Evolutionary conservation across 2,329 filamentous ascomycete genomes (phyloP), one percentile per base, ranked within the genome.

Genomic region (Trichoderma sp.): DNA sequence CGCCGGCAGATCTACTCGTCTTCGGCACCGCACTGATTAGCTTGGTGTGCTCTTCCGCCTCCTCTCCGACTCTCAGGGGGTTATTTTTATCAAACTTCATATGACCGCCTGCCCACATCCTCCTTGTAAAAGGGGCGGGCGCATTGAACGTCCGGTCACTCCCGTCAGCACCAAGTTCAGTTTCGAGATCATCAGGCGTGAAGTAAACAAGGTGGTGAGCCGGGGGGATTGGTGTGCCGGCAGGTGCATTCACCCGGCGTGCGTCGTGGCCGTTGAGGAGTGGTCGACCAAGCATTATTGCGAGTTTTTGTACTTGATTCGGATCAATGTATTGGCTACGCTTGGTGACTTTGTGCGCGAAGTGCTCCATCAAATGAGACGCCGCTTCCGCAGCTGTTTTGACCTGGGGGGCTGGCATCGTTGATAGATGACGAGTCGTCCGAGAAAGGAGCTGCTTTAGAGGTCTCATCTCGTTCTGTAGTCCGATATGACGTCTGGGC

Each of bases 81-180:
- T 66, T 22, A 22, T 72, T 32, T 13, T 45, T 66, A 5, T 63
- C 50, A 53, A 63, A 68, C 15, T 75, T 74, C 76, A 90, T 85
- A 67, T 81, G 79, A 0, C 89, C 89, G 1, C 88, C 88, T 0
- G 88, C 88, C 89, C 89, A 90, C 88, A 90, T 90, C 13, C 88
- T 81, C 34, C 88, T 77, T 2, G 86, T 88, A 67, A 89, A 90
- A 0, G 87, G 87, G 3, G 77, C 69, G 0, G 85, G 81, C 0
- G 87, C 84, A 71, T 89, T 90, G 74, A 87, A 90, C 0, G 84
- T 84, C 1, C 74, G 77, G 76, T 90, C 88, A 0, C 86, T 88
- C 15, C 89, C 89, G 74, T 91, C 88, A 0, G 74, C 69, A 0
- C 87, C 87, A 0, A 90, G 80, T 7, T 85, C 81, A 1, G 73